These are phyloP conservation scores for Candida ipomoeae DNA, from an alignment of 805 yeast genomes.

Conservation along the genomic window DNA sequence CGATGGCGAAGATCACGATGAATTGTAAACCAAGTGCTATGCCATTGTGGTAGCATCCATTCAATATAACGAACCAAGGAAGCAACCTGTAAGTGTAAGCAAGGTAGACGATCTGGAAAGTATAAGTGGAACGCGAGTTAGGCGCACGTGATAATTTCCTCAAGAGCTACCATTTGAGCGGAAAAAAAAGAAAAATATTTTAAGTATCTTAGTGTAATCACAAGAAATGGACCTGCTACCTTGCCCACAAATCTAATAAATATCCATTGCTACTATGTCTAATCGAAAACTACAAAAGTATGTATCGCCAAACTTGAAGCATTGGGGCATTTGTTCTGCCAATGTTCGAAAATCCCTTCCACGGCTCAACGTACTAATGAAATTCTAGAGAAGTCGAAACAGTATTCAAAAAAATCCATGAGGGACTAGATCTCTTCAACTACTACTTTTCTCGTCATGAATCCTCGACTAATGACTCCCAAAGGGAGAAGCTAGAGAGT, in stretches of 20 bases:
- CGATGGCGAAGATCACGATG: constrained; percentile 43
- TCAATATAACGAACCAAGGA: neutral
- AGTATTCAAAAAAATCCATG: constrained; percentile 42
- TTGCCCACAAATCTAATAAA: constrained; percentile 8
- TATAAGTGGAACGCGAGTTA: neutral
- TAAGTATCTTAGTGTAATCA: neutral
- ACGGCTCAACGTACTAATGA: constrained; percentile 11
- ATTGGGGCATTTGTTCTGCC: neutral
- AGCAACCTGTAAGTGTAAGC: neutral
- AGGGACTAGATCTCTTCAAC: constrained; percentile 43
- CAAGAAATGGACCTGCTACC: constrained; percentile 17
- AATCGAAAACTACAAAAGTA: constrained; percentile 23
- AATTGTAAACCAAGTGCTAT: constrained; percentile 25
- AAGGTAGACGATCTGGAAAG: neutral
- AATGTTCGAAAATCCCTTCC: neutral
- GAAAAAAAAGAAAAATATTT: constrained; percentile 11
- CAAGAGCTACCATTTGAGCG: constrained; percentile 3
- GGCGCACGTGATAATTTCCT: constrained; percentile 3
- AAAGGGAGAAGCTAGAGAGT: constrained; percentile 39
- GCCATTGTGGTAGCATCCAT: neutral
- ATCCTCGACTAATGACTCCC: constrained; percentile 36
- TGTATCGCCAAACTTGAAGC: constrained; percentile 4
- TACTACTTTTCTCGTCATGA: constrained; percentile 43
- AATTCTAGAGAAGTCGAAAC: constrained; percentile 36
- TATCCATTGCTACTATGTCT: constrained; percentile 12